These are phyloP conservation scores for Ustilago xerochloae DNA, from an alignment of 1,284 basidiomycete genomes.

Conservation along the genomic window DNA sequence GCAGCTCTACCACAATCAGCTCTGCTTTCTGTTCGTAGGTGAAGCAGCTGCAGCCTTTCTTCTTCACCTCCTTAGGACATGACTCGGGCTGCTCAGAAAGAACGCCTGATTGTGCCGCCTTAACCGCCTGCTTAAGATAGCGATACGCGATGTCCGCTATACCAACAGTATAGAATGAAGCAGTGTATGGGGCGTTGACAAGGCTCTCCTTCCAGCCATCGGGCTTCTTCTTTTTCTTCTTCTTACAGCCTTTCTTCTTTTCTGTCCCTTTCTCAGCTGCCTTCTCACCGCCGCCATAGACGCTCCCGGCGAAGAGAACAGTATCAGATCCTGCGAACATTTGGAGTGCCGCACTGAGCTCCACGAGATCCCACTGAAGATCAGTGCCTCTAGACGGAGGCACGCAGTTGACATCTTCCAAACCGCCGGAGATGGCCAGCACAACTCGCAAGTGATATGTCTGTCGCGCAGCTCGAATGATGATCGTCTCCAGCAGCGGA, in stretches of 20 bases:
- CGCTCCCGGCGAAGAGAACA: constrained; percentile 12
- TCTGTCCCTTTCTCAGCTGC: not conserved
- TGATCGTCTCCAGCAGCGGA: constrained; percentile 25
- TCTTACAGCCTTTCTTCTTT: not conserved
- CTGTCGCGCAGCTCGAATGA: constrained; percentile 12
- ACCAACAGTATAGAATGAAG: constrained; percentile 3
- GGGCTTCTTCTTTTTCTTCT: not conserved
- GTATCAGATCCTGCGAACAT: constrained; percentile 8
- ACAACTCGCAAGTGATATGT: not conserved
- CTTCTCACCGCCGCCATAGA: not conserved
- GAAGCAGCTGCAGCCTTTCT: not conserved
- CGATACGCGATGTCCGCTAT: constrained; percentile 12
- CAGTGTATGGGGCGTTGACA: constrained; percentile 2
- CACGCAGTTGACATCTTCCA: not conserved
- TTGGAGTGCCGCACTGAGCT: constrained; percentile 13
- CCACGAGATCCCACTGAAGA: constrained; percentile 16
- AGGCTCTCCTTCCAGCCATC: constrained; percentile 14
- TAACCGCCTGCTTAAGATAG: not conserved
- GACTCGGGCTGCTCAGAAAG: not conserved
- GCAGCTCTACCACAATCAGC: not conserved
- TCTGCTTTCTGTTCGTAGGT: not conserved
- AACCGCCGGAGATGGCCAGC: not conserved
- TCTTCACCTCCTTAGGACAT: not conserved
- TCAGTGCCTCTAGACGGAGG: not conserved
- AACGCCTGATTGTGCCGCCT: not conserved